phyloP scores from a whole-genome alignment of 140 eudicot species.

The Ambrosia hybrid region DNA sequence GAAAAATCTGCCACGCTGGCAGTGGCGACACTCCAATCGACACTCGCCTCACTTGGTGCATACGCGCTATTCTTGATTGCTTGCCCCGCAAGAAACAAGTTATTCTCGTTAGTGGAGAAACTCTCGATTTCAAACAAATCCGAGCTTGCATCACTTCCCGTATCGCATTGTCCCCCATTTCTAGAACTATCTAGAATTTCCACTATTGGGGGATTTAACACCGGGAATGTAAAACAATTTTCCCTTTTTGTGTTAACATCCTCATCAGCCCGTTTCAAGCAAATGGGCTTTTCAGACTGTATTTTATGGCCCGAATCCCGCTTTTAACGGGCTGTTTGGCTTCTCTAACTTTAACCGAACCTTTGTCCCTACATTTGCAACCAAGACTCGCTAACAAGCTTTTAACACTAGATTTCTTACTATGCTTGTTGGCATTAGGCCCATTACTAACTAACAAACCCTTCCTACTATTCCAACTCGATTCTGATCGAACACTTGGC shows the following conservation, averaged over 20 bases:
- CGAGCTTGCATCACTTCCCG: conserved; percentile 82
- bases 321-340: conserved; percentile 18
- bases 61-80: conserved; percentile 39
- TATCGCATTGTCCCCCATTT: conserved; percentile 41
- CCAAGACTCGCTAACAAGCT: conserved; percentile 59
- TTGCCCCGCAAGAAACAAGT: conserved; percentile 26
- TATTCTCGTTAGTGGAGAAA: conserved; percentile 54
- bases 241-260: conserved; percentile 24
- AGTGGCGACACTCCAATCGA: conserved; percentile 86
- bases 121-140: conserved; percentile 89
- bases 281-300: neutral
- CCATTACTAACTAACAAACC: conserved; percentile 42
- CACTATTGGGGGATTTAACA: conserved; percentile 15
- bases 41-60: conserved; percentile 89
- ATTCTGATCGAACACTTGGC: conserved; percentile 59
- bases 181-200: conserved; percentile 28
- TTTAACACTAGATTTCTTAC: conserved; percentile 40
- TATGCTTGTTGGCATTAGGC: conserved; percentile 22
- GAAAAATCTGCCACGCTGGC: conserved; percentile 76
- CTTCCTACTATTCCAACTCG: conserved; percentile 68
- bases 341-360: conserved; percentile 42
- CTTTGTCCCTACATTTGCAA: conserved; percentile 57
- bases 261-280: conserved; percentile 37
- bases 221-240: conserved; percentile 44
- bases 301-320: conserved; percentile 21